phyloP scores from a whole-genome alignment of 331 rosid species.

The Quercus tomentella region DNA sequence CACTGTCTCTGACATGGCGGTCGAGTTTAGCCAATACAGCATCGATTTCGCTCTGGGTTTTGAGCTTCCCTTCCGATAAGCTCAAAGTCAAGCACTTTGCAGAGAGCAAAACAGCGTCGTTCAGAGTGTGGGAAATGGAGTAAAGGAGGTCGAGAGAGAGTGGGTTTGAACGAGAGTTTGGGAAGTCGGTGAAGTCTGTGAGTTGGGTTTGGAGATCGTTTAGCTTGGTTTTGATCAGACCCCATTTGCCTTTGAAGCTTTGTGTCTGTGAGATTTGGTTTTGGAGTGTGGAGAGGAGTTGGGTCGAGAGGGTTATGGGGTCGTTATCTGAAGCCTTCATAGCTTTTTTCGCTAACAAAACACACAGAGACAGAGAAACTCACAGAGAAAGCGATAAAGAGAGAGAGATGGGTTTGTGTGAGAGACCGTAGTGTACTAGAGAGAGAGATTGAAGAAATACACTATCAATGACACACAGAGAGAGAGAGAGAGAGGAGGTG shows the following conservation, averaged over 20 bases:
- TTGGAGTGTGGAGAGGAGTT: conserved; percentile 36
- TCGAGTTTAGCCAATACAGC: conserved; percentile 65
- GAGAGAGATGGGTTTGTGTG: neutral
- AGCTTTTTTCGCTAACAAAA: neutral
- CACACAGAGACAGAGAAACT: neutral
- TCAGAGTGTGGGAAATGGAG: conserved; percentile 45
- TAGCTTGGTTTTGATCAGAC: conserved; percentile 56
- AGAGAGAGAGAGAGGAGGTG: neutral
- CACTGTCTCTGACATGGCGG: conserved; percentile 57
- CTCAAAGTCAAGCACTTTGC: conserved; percentile 32
- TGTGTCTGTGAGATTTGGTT: conserved; percentile 44
- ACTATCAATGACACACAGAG: neutral
- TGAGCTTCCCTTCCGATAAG: conserved; percentile 66
- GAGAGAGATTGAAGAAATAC: too few relatives aligned
- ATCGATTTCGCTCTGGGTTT: conserved; percentile 83
- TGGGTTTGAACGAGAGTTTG: conserved; percentile 43
- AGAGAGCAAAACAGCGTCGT: conserved; percentile 51
- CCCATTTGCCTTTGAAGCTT: conserved; percentile 77
- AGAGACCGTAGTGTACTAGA: too few relatives aligned
- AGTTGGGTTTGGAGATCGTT: conserved; percentile 61
- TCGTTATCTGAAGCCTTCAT: conserved; percentile 55
- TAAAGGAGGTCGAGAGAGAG: conserved; percentile 65
- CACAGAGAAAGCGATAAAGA: neutral
- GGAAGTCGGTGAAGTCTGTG: conserved; percentile 56
- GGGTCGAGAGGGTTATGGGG: conserved; percentile 27